phyloP scores from a whole-genome alignment of 1,139 yeast genomes.

The Taphrina confusa region DNA sequence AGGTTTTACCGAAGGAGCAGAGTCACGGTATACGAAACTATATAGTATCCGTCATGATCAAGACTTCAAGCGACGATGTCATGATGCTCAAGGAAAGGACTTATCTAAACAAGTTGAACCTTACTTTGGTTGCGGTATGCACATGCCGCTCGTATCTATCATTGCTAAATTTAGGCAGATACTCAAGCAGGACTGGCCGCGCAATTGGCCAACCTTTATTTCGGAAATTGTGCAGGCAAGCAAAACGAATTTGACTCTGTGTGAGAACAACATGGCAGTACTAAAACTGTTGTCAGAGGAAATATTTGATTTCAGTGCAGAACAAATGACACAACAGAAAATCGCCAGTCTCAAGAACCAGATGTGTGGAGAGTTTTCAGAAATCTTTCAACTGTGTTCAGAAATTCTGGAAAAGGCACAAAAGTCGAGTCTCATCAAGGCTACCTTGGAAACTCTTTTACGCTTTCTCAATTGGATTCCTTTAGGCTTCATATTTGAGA shows the following conservation, averaged over 20 bases:
- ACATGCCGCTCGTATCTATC: neutral
- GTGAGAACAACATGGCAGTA: constrained; percentile 96
- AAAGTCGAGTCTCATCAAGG: constrained; percentile 75
- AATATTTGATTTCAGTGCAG: constrained; percentile 90
- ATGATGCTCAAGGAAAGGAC: constrained; percentile 74
- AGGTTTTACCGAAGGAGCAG: constrained; percentile 82
- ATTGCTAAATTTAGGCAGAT: constrained; percentile 56
- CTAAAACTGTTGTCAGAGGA: constrained; percentile 88
- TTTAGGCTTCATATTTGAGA: constrained; percentile 80
- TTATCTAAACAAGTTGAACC: constrained; percentile 85
- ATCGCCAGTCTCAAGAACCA: constrained; percentile 77
- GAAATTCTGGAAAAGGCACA: constrained; percentile 88
- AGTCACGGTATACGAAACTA: constrained; percentile 82
- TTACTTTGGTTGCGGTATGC: constrained; percentile 65
- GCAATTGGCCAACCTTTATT: constrained; percentile 94
- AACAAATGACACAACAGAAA: constrained; percentile 95
- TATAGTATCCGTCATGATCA: constrained; percentile 87
- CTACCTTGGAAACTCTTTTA: constrained; percentile 80
- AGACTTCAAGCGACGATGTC: constrained; percentile 84
- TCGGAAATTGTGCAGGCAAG: constrained; percentile 89
- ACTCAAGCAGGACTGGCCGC: constrained; percentile 98
- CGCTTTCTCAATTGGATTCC: constrained; percentile 96
- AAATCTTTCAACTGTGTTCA: constrained; percentile 86
- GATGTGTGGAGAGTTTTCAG: constrained; percentile 88
- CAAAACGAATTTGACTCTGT: constrained; percentile 82